Base-by-base conservation (phyloP, 1,284 basidiomycete genomes). In the Agaricales sp. region DNA sequence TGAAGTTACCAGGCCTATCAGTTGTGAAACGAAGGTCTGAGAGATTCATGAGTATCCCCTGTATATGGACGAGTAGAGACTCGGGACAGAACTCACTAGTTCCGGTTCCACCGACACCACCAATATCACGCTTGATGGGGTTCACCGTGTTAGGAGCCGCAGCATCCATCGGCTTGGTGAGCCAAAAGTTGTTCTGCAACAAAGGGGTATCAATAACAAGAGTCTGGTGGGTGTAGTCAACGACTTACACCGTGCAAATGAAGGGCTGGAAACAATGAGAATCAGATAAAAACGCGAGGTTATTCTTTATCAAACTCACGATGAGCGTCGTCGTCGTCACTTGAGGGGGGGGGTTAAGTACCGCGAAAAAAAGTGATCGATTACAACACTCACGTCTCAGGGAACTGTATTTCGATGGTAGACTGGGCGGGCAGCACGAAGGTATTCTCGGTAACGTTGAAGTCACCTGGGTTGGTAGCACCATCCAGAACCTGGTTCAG, bases 21-120 rank as follows among this genome's bases (percentile, higher is more conserved):
- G 67, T 66, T 19, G 54, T 54, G 55, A 73, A 74, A 2, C 71
- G 63, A 35, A 35, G 30, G 30, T 35, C 30, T 35, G n/a, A n/a
- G n/a, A n/a, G n/a, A 35, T n/a, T n/a, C 8, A 35, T 35, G 30
- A n/a, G 30, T 35, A 11, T n/a, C 8, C 30, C 11, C 8, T 35
- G 11, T 11, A 35, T 8, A 35, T n/a, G n/a, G 30, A 8, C 30
- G 30, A 35, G 30, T 35, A 11, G 8, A n/a, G n/a, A n/a, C 30
- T 35, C 8, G 30, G n/a, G 30, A 11, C 8, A 11, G 30, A 8
- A 35, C 30, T 8, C n/a, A 35, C 30, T 35, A 35, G 30, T 35
- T 35, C 30, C 30, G 8, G 30, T 35, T 11, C 11, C 30, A 35
- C 30, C 30, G 30, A 35, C 30, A 35, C 8, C 30, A 35, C 11